Evolutionary conservation across 805 yeast genomes (phyloP).

Genomic region (Metahyphopichia silvanorum): DNA sequence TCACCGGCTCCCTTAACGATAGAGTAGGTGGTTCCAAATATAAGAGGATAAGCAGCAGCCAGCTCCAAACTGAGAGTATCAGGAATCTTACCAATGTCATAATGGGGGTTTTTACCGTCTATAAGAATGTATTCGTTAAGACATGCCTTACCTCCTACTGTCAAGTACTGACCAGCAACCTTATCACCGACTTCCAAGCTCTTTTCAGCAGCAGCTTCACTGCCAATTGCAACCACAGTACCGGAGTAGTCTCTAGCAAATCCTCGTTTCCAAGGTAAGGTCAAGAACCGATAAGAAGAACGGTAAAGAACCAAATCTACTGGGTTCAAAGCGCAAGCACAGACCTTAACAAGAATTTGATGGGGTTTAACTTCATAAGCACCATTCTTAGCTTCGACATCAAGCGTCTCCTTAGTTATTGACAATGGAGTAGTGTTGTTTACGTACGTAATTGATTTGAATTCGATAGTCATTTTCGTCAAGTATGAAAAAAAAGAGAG

Average conservation of each 20-base stretch:
- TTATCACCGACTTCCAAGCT: constrained; percentile 25
- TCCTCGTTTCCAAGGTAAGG: constrained; percentile 14
- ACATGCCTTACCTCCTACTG: constrained; percentile 33
- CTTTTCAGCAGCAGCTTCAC: constrained; percentile 13
- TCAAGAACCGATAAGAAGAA: constrained; percentile 8
- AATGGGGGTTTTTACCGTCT: constrained; percentile 29
- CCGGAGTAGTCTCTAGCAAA: constrained; percentile 34
- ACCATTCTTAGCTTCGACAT: too few relatives aligned
- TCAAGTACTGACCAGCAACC: constrained; percentile 23
- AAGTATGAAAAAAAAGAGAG: too few relatives aligned
- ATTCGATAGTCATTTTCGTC: too few relatives aligned
- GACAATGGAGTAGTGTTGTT: too few relatives aligned
- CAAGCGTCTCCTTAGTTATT: too few relatives aligned
- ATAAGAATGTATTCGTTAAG: constrained; percentile 45
- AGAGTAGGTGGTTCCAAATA: constrained; percentile 59
- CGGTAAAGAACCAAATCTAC: constrained; percentile 23
- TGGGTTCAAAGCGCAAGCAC: constrained; percentile 32
- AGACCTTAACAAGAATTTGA: constrained; percentile 27
- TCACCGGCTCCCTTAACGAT: constrained; percentile 25
- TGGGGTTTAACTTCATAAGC: constrained; percentile 10
- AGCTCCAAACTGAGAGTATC: constrained; percentile 43
- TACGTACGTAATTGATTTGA: too few relatives aligned
- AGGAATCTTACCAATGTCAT: too few relatives aligned
- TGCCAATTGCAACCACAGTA: constrained; percentile 27
- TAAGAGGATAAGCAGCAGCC: constrained; percentile 67